Evolutionary conservation across 2,329 filamentous ascomycete species (phyloP), one percentile per base, ranked within the genome.

Genomic region (Nothophoma quercina): DNA sequence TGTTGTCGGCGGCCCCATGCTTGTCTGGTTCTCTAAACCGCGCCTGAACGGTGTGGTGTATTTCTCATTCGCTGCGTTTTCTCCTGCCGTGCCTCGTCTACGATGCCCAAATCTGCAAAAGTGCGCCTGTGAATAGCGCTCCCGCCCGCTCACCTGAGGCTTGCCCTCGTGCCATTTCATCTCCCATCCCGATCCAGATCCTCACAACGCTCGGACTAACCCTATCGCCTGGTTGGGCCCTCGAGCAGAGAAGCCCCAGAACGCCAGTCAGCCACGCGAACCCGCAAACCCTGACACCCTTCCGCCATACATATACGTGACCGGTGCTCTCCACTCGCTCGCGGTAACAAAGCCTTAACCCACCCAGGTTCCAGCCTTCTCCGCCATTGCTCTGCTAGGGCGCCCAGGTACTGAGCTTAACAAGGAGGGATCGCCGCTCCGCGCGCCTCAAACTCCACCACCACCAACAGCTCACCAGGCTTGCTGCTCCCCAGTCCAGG

Each of bases 391-490:
- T 72, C 64, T 69, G 59, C 68, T 73, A 69, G 70, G 67, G 70
- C 74, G 72, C 65, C 75, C 76, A 74, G 72, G 69, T 73, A 72
- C 72, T 74, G 73, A 77, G 75, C 76, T 78, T 79, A 78, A 79
- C 77, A 78, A 77, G 77, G 75, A 62, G 63, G 34, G 77, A 79
- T 79, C 78, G 77, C 74, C 77, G 69, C 72, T 71, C 64, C 68
- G 59, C 65, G 62, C 68, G 70, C 69, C 69, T 69, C 67, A 65
- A 59, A 67, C 68, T 69, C 64, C 71, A 68, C 71, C 71, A 68
- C 71, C 67, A 69, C 55, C 62, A 61, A 25, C 55, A 65, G 45
- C 56, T 58, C 58, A 61, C 56, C 56, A 60, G 55, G 56, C 57
- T 62, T 51, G 38, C 51, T 45, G 49, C 42, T 48, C 52, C 55